These are phyloP conservation scores for Nemania sp. DNA, from an alignment of 2,329 filamentous ascomycete species.

Conservation along the genomic window DNA sequence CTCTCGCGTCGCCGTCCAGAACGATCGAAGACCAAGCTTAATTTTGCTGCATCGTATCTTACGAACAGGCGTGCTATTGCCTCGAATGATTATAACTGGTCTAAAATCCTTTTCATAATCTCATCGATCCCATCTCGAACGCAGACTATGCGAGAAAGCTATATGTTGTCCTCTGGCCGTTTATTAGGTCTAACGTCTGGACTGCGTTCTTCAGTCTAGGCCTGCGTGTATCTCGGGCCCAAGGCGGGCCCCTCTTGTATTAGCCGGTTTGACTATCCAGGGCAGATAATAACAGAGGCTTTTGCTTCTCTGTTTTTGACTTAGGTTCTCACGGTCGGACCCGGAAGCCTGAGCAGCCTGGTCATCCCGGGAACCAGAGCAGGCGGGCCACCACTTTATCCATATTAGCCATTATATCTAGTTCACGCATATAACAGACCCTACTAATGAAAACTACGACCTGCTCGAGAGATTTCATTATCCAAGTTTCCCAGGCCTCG, in stretches of 20 bases:
- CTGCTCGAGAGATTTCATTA: neutral
- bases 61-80: constrained; percentile 2
- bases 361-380: constrained; percentile 24
- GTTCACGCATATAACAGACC: constrained; percentile 1
- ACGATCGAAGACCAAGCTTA: constrained; percentile 23
- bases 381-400: constrained; percentile 25
- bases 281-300: constrained; percentile 19
- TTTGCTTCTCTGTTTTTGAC: constrained; percentile 29
- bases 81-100: neutral
- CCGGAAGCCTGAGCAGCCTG: constrained; percentile 7
- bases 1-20: constrained; percentile 27
- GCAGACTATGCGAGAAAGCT: constrained; percentile 6
- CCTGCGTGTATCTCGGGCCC: constrained; percentile 20
- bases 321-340: constrained; percentile 24
- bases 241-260: constrained; percentile 26
- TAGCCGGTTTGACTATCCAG: constrained; percentile 26
- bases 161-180: constrained; percentile 19
- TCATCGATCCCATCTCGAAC: constrained; percentile 12
- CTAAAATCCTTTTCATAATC: neutral
- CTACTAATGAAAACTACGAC: neutral
- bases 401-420: constrained; percentile 29
- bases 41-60: constrained; percentile 6
- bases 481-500: neutral
- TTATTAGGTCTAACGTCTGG: constrained; percentile 36
- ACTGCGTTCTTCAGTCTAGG: constrained; percentile 36